Evolutionary conservation across 305 asterid genomes (phyloP), one percentile per base, ranked within the genome.

Genomic region (Fraxinus xanthoxyloides): DNA sequence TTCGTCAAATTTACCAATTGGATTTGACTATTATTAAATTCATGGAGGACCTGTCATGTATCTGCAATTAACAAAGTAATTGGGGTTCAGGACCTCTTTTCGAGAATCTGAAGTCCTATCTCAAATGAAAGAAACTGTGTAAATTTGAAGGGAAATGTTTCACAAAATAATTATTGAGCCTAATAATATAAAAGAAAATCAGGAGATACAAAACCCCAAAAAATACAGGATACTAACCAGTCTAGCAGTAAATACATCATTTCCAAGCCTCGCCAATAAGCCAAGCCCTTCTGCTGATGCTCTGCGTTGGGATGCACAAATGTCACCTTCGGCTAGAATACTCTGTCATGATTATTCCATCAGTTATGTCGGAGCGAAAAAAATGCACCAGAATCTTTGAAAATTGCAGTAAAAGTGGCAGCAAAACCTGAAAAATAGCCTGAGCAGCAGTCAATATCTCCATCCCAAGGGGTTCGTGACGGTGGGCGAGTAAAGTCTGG

Each of bases 281-380:
- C 99, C 99, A 87, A 97, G 98, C 83, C 99, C 98, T 93, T 97
- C 99, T 28, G 98, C 86, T 72, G 95, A 90, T 80, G 99, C 99
- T 87, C 99, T 89, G 56, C 98, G 95, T 85, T 97, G 99, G 36
- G 99, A 93, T 85, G 98, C 93, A 89, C 95, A 92, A 75, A 94
- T 92, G 87, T 94, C 98, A 70, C 97, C 99, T 92, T 92, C 99
- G 65, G 97, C 92, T 85, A 97, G 90, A 89, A 93, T 92, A 84
- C 82, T 89, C 99, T 96, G 93, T 83, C 88, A 88, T 31, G 81
- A 85, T 77, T 80, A 86, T 84, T 83, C 75, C 81, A 72, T 82
- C 78, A 88, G 81, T 79, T 69, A 32, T 32, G 59, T 77, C 82
- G 75, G 72, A 81, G 70, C 10, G 59, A 59, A 84, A 85, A 36